Evolutionary conservation across 2,329 filamentous ascomycete species (phyloP).

Genomic region (Botrytis hyacinthi): DNA sequence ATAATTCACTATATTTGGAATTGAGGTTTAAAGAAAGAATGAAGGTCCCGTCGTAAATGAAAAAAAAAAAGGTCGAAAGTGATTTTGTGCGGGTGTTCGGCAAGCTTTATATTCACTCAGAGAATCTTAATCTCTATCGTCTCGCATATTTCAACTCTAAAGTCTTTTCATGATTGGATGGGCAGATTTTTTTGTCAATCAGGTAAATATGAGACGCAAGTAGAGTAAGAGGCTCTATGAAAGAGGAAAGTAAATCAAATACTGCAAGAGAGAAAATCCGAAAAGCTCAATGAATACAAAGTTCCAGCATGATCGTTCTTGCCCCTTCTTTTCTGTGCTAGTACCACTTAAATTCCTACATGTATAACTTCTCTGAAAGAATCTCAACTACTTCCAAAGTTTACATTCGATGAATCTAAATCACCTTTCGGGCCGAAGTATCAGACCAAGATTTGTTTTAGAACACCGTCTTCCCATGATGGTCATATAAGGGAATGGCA

Average conservation of each 20-base stretch:
- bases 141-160: background rate
- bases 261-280: background rate
- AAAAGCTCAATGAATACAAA: background rate
- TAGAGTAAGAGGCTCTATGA: background rate
- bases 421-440: background rate
- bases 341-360: background rate
- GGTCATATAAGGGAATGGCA: background rate
- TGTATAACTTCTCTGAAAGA: background rate
- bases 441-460: background rate
- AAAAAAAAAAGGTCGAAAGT: background rate
- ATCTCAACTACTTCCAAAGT: background rate
- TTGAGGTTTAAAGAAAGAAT: background rate
- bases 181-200: background rate
- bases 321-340: background rate
- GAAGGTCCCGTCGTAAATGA: background rate
- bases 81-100: background rate
- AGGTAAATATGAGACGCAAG: background rate
- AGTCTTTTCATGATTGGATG: background rate
- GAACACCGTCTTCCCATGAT: background rate
- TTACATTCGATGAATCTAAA: background rate
- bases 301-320: background rate
- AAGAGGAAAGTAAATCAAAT: background rate
- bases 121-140: background rate
- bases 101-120: constrained; percentile 9
- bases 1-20: background rate